Conservation (phyloP, 768 basidiomycete species). For the Amanita fuliginea region DNA sequence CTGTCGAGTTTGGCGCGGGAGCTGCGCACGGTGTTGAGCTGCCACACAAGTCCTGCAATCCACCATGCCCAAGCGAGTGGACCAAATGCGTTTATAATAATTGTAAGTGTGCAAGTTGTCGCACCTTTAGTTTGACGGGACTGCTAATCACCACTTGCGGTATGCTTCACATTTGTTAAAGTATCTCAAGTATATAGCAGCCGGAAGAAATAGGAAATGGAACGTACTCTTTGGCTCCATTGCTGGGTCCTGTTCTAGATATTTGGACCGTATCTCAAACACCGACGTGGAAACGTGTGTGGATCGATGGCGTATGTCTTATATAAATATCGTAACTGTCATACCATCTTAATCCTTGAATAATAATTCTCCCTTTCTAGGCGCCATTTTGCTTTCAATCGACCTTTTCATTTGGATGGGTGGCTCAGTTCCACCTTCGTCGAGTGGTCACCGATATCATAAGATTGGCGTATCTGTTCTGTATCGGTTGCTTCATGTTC, state of each 20-base stretch:
- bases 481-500: background rate
- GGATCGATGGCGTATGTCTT: constrained; percentile 32
- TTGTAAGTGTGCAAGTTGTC: no score
- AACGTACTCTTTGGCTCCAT: no score
- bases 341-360: background rate
- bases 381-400: constrained; percentile 46
- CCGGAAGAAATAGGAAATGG: no score
- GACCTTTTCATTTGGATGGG: constrained; percentile 70
- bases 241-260: constrained; percentile 44
- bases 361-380: constrained; percentile 52
- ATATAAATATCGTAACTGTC: background rate
- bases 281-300: constrained; percentile 32
- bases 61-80: no score
- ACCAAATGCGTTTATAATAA: no score
- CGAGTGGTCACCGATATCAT: constrained; percentile 71
- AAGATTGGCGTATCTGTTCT: constrained; percentile 12
- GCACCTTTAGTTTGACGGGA: no score
- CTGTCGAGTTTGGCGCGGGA: no score
- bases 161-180: no score
- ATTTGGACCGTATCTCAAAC: constrained; percentile 43
- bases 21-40: no score
- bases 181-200: no score
- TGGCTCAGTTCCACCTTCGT: constrained; percentile 39
- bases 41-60: no score
- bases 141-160: no score